These are phyloP conservation scores for Camellia sinensis DNA, from an alignment of 148 eudicot species.

Conservation along the genomic window DNA sequence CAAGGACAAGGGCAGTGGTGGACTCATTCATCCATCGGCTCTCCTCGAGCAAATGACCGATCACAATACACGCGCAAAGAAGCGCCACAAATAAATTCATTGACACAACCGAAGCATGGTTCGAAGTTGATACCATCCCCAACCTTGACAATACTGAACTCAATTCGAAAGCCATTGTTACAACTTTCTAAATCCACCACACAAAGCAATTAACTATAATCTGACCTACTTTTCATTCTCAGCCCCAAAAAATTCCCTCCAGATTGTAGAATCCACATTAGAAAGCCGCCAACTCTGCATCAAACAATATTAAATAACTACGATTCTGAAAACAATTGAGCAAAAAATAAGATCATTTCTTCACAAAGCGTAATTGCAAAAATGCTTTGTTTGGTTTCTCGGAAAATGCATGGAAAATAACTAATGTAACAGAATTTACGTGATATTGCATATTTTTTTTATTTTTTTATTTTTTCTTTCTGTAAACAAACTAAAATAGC, in stretches of 20 bases:
- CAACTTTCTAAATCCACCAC: constrained; percentile 8
- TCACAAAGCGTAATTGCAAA: neutral
- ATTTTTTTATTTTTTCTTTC: too few species aligned
- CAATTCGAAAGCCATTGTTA: constrained; percentile 33
- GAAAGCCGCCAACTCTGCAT: neutral
- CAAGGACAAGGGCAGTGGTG: constrained; percentile 56
- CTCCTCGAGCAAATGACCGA: constrained; percentile 74
- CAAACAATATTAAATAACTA: neutral
- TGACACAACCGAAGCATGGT: constrained; percentile 57
- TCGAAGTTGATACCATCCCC: constrained; percentile 44
- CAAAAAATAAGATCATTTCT: neutral
- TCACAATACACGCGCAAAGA: constrained; percentile 61
- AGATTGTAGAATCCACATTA: neutral
- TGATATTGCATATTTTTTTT: neutral
- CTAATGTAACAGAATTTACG: neutral
- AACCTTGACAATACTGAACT: constrained; percentile 28
- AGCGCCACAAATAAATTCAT: constrained; percentile 69
- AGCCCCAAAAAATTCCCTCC: constrained; percentile 11
- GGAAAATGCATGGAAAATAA: neutral
- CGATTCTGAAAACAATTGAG: neutral
- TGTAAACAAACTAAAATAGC: neutral
- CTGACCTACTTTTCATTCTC: constrained; percentile 1
- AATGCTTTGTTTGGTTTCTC: neutral
- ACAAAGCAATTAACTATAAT: neutral
- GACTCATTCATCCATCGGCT: constrained; percentile 75